Base-by-base conservation (phyloP, 495 filamentous ascomycete genomes). In the Neurospora sp. region DNA sequence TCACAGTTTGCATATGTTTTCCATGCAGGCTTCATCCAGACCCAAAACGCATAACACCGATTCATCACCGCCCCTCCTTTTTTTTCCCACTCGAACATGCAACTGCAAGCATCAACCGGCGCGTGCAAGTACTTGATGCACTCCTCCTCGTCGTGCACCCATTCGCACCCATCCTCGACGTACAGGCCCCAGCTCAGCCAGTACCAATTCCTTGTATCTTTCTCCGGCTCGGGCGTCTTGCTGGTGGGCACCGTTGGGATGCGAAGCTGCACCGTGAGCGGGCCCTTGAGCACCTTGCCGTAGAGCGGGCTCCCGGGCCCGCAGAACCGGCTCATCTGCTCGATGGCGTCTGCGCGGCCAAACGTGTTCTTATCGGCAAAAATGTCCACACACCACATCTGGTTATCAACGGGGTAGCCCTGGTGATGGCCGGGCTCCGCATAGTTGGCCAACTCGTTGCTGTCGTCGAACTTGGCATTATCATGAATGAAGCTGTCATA, bases 31-130 rank as follows among this genome's bases (percentile, higher is more conserved):
- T 4, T 35, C 31, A 61, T 61, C 22, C 12, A 16, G 12, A 35
- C 11, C 22, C 5, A 2, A 31, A 31, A 61, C 12, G 1, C 1
- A 16, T 61, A 61, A 27, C 53, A 61, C 12, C 27, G 20, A 31
- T 61, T 61, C 22, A 61, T 31, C 12, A 61, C 53, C 5, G 53
- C 27, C 5, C 53, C 53, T 14, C 53, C 53, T 27, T 0, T 6
- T 16, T 61, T 61, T 0, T 8, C 2, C 0, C 14, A 0, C 4
- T 3, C 22, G 0, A 1, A 0, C 1, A 1, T 0, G 22, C 53
- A 61, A 31, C 5, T 1, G 22, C 53, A 61, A 3, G 20, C 53
- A 31, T 61, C 53, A 16, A 61, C 1, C 11, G 53, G 11, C 12
- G 7, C 53, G 5, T 61, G 5, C 12, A 61, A 1, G 53, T 61